Base-by-base conservation (phyloP, 1,139 yeast genomes). In the Candida sp. region DNA sequence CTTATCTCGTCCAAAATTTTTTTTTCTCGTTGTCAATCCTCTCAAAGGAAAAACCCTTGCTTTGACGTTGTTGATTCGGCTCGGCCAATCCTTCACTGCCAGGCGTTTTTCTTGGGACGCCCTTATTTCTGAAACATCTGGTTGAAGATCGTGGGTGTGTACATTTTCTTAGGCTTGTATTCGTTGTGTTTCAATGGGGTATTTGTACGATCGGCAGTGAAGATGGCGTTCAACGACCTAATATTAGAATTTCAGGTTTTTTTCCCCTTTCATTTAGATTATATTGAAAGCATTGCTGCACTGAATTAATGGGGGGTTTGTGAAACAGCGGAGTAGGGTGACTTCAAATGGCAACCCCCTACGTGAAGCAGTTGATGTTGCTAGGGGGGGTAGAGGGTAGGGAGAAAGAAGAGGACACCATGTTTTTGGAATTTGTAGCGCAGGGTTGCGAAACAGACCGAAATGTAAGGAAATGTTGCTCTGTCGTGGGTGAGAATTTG, bases 1-100 rank as follows among this genome's bases (percentile, higher is more conserved):
- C 85, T 84, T 76, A 79, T 77, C 84, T 80, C 83, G 84, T 80
- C 84, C 85, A 37, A 25, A 25, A 28, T 40, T 38, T 38, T 33
- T 33, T 33, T 80, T 55, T 54, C 9, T 28, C n/a, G 23, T 37
- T 37, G 7, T 28, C 31, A 8, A 28, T 28, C 9, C 9, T 28
- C 9, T 28, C 9, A 7, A 2, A 28, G 2, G 9, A 8, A 2
- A 28, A 28, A 28, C 31, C 7, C 1, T 28, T 7, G 9, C 7
- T 28, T 28, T 7, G 8, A 2, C 9, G 31, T 28, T 2, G 7
- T 8, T 8, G 7, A 28, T 28, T 7, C 40, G 28, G 9, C 25
- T 23, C 12, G 26, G 5, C 8, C 11, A 22, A 37, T 22, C 40
- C 12, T n/a, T 8, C 3, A 5, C 40, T 3, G 40, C 8, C 23